phyloP scores from a whole-genome alignment of 192 early-diverging fungal genomes.

The Coemansia sp. region DNA sequence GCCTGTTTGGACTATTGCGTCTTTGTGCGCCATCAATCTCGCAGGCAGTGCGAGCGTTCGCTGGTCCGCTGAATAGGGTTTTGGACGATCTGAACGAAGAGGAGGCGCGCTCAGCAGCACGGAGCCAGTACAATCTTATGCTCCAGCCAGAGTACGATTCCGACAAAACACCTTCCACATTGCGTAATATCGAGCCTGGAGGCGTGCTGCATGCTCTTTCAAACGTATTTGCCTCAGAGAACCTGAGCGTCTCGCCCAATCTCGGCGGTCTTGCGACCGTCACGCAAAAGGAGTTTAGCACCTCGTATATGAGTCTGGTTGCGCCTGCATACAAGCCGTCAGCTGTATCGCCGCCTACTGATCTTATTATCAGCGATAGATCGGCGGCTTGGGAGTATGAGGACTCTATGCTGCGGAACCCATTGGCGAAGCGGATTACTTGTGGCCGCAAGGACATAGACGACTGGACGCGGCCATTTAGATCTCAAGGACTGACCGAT shows the following conservation, averaged over 20 bases:
- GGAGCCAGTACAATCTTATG: slow-evolving; percentile 23
- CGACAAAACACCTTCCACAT: not conserved
- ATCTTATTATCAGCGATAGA: slow-evolving; percentile 63
- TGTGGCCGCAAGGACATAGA: slow-evolving; percentile 22
- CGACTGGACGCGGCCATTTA: slow-evolving; percentile 49
- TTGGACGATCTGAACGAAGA: slow-evolving; percentile 22
- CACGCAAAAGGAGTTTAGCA: slow-evolving; percentile 29
- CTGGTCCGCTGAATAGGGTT: slow-evolving; percentile 18
- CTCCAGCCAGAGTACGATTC: slow-evolving; percentile 1
- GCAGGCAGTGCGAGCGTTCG: slow-evolving; percentile 24
- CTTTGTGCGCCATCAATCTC: slow-evolving; percentile 37
- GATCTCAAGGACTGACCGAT: slow-evolving; percentile 59
- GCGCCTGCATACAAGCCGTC: slow-evolving; percentile 57
- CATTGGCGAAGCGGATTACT: slow-evolving; percentile 27
- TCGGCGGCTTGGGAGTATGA: slow-evolving; percentile 61
- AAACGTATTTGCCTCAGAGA: slow-evolving; percentile 42
- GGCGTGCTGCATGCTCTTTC: slow-evolving; percentile 39
- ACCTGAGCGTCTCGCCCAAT: slow-evolving; percentile 32
- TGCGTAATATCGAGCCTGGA: slow-evolving; percentile 15
- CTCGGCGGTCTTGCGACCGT: slow-evolving; percentile 34
- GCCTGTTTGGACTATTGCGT: slow-evolving; percentile 39
- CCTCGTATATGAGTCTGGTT: slow-evolving; percentile 37
- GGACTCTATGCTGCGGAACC: slow-evolving; percentile 33
- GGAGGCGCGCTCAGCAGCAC: not conserved
- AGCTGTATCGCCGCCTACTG: slow-evolving; percentile 64